Evolutionary conservation across 2,329 filamentous ascomycete genomes (phyloP).

Genomic region (Ambrosiella beaveri): DNA sequence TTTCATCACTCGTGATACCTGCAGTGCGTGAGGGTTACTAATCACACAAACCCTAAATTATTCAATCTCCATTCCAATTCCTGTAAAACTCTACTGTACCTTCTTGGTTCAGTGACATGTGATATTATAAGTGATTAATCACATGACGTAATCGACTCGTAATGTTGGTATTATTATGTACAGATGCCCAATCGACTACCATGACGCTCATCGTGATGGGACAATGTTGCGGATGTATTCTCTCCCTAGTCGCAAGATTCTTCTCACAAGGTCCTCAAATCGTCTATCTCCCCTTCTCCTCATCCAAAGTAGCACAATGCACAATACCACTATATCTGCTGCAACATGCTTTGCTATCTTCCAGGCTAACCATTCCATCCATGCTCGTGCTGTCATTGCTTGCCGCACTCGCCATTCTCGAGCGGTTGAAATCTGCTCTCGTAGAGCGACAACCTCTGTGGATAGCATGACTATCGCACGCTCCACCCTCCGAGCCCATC

Average conservation of each 20-base stretch:
- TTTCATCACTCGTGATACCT: background rate
- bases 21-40: background rate
- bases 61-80: too few relatives aligned
- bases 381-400: conserved; percentile 47
- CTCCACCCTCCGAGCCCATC: conserved; percentile 70
- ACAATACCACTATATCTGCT: conserved; percentile 50
- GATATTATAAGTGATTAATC: too few relatives aligned
- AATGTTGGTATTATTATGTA: too few relatives aligned
- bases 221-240: conserved; percentile 43
- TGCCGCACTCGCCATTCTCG: conserved; percentile 52
- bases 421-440: conserved; percentile 73
- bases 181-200: background rate
- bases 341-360: conserved; percentile 53
- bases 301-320: conserved; percentile 54
- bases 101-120: too few relatives aligned
- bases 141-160: too few relatives aligned
- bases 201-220: conserved; percentile 29
- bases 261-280: conserved; percentile 56
- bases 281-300: conserved; percentile 51
- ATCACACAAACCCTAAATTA: background rate
- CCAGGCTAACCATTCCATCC: conserved; percentile 57
- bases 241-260: conserved; percentile 37
- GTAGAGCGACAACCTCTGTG: conserved; percentile 75
- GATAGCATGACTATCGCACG: conserved; percentile 75
- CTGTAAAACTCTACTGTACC: too few relatives aligned